Evolutionary conservation across 73 alveolate species (phyloP), one percentile per base, ranked within the genome.

Genomic region (Paramecium octaurelia): DNA sequence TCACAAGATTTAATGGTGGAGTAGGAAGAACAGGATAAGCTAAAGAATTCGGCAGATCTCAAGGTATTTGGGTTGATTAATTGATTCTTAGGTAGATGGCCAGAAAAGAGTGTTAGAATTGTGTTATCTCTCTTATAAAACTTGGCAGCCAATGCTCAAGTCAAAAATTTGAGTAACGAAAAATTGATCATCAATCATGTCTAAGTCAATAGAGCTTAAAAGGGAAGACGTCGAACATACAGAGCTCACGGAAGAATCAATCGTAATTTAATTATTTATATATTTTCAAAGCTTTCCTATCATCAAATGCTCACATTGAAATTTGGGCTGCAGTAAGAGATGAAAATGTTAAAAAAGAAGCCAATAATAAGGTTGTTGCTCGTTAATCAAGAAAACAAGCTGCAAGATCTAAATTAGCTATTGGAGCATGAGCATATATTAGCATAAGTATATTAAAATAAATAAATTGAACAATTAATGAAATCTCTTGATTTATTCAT

Each of bases 211-310:
- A 95, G 98, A 93, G 99, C 99, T 36, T 95, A 92, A 70, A 92
- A 96, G 95, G 99, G 99, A 27, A 97, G 99, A 97, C 96, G 99
- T 95, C 93, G 99, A 94, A 97, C 99, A 84, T 97, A 96, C 97
- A 96, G 99, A 93, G 99, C 99, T 83, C 99, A 97, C 93, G 99
- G 99, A 88, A 96, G 99, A 91, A 97, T 97, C 93, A 96, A 96
- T 86, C 99, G 93, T 87, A 87, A 24, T 35, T 73, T 64, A 64
- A 64, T 11, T 64, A 64, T 64, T 60, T 64, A 31, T 21, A 31
- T 21, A 38, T 64, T 24, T 18, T 34, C 36, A 43, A 27, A 89
- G 94, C 99, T 24, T 97, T 97, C 94, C 92, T 97, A 89, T 88
- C 96, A 69, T 93, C 97, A 31, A 95, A 96, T 95, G 96, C 98